Evolutionary conservation across 768 basidiomycete genomes (phyloP).

Genomic region (Neoboletus brunneissimus): DNA sequence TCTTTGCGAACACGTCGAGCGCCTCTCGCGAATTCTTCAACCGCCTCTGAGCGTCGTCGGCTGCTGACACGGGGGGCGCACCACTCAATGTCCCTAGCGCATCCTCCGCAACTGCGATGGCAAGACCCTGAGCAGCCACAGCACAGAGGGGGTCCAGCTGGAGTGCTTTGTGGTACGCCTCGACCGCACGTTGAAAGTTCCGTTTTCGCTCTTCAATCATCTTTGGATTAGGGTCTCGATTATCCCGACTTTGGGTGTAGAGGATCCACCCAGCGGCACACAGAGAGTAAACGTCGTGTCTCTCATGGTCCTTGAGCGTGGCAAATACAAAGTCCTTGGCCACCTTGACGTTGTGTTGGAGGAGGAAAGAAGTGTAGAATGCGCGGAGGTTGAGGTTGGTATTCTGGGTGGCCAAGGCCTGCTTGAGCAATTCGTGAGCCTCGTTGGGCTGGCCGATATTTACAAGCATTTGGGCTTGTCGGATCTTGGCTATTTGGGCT

Average conservation of each 20-base stretch:
- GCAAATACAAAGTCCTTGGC: constrained; percentile 90
- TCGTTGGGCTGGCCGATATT: constrained; percentile 69
- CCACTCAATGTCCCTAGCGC: constrained; percentile 69
- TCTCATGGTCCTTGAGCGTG: constrained; percentile 82
- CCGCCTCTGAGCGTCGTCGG: constrained; percentile 65
- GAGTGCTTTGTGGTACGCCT: constrained; percentile 91
- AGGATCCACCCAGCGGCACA: constrained; percentile 86
- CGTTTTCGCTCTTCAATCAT: constrained; percentile 62
- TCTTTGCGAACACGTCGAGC: constrained; percentile 83
- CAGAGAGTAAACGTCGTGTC: constrained; percentile 86
- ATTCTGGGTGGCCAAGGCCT: constrained; percentile 76
- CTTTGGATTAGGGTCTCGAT: constrained; percentile 56
- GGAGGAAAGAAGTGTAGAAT: constrained; percentile 90
- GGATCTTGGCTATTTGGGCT: constrained; percentile 72
- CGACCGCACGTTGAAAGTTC: constrained; percentile 78
- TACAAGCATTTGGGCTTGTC: constrained; percentile 79
- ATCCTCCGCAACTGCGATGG: constrained; percentile 92
- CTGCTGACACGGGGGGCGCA: constrained; percentile 42
- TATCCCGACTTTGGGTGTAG: constrained; percentile 85
- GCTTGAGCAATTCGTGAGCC: constrained; percentile 87
- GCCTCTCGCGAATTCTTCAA: constrained; percentile 81
- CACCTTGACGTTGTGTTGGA: constrained; percentile 66
- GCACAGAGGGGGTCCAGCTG: constrained; percentile 82
- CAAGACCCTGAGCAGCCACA: constrained; percentile 92
- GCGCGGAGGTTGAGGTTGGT: constrained; percentile 85